Percentiles rank a stretch among this genome's conserved stretches.
These are phyloP conservation scores for Epipyxis sp. DNA, from an alignment of 108 stramenopile genomes.

Conservation along the genomic window DNA sequence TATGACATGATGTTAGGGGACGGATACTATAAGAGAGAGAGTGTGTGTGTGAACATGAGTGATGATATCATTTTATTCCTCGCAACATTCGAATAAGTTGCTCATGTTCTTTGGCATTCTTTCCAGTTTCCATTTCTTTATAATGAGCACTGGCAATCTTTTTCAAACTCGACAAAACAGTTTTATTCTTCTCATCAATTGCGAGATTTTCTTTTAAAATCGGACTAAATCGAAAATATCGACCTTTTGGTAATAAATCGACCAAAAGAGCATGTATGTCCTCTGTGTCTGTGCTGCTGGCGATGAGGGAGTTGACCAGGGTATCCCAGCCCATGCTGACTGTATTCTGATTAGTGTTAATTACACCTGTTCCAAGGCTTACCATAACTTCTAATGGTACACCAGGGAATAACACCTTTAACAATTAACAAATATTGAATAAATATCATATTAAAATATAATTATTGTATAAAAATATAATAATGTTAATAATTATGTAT, in stretches of 20 bases:
- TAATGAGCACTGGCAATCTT: conserved; percentile 43
- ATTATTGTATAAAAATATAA: neutral
- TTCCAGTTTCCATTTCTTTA: neutral
- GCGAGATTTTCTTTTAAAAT: conserved; percentile 39
- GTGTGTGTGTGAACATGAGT: too few species aligned
- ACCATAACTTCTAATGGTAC: conserved; percentile 48
- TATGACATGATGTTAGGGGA: too few species aligned
- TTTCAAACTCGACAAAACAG: conserved; percentile 43
- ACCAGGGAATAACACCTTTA: conserved; percentile 45
- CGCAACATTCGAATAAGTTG: neutral
- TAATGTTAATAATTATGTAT: too few species aligned
- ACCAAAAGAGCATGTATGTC: conserved; percentile 41
- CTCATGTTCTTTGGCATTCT: neutral
- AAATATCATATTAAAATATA: neutral
- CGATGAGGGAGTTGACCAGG: conserved; percentile 40
- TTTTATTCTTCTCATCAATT: conserved; percentile 45
- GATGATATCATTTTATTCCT: too few species aligned
- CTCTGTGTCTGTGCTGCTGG: conserved; percentile 50
- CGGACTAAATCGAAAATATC: conserved; percentile 52
- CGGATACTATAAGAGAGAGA: too few species aligned
- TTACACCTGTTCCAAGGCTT: conserved; percentile 49
- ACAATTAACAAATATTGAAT: neutral
- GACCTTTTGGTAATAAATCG: conserved; percentile 39
- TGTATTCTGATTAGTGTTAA: conserved; percentile 36
- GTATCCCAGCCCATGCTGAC: conserved; percentile 49